Conservation (phyloP, 108 stramenopile species). For the Skeletonema tropicum region DNA sequence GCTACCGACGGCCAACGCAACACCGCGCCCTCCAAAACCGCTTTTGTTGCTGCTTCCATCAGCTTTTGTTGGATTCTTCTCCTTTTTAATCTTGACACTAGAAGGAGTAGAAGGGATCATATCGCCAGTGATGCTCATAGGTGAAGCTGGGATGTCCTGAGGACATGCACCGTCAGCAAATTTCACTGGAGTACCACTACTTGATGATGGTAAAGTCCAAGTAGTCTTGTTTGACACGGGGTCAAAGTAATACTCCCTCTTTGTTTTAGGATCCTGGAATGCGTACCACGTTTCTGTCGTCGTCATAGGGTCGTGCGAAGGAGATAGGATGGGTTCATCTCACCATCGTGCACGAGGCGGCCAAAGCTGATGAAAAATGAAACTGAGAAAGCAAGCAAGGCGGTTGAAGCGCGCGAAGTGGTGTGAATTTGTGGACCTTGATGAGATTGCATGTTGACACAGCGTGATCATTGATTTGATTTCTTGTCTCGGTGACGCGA, state of each 20-base stretch:
- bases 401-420: too few relatives aligned
- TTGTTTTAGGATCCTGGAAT: slow-evolving; percentile 23
- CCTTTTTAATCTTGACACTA: not conserved
- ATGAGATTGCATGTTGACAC: too few relatives aligned
- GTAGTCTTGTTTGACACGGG: slow-evolving; percentile 20
- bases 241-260: slow-evolving; percentile 38
- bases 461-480: too few relatives aligned
- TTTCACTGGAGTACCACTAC: not conserved
- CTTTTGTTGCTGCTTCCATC: slow-evolving; percentile 1
- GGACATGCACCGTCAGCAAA: not conserved
- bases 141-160: not conserved
- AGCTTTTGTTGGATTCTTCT: not conserved
- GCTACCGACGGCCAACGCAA: slow-evolving; percentile 15
- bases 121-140: too few relatives aligned
- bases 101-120: not conserved
- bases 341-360: too few relatives aligned
- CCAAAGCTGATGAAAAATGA: too few relatives aligned
- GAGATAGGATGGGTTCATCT: too few relatives aligned
- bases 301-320: not conserved
- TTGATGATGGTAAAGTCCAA: slow-evolving; percentile 29
- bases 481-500: too few relatives aligned
- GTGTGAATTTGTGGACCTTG: too few relatives aligned
- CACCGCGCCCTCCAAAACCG: not conserved
- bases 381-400: too few relatives aligned
- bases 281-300: slow-evolving; percentile 27